phyloP scores from a whole-genome alignment of 140 eudicot genomes.

The Oenanthe javanica region DNA sequence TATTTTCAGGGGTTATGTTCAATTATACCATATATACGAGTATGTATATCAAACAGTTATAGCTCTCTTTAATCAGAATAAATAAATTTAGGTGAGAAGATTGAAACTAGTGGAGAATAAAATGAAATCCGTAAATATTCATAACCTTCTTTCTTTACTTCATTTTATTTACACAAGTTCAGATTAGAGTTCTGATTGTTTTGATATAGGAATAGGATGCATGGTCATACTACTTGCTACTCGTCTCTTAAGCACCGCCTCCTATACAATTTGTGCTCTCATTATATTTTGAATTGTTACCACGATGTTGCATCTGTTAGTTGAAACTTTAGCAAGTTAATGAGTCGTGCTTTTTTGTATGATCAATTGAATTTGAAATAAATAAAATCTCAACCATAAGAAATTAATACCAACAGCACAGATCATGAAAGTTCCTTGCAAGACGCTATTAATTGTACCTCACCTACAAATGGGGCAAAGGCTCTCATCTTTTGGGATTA shows the following conservation, averaged over 20 bases:
- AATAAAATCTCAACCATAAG: not conserved
- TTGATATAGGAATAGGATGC: not conserved
- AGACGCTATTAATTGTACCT: not conserved
- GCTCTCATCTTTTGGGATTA: not conserved
- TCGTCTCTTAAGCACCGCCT: not conserved
- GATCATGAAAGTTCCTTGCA: slow-evolving; percentile 2
- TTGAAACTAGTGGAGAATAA: not conserved
- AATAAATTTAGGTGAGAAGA: not conserved
- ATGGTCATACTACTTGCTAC: not conserved
- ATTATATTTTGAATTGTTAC: no score
- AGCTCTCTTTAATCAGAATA: not conserved
- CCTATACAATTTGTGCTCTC: not conserved
- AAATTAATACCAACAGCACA: not conserved
- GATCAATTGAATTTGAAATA: not conserved
- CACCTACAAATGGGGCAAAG: not conserved
- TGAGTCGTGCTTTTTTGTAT: not conserved
- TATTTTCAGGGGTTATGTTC: no score
- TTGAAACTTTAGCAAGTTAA: not conserved
- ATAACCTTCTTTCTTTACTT: not conserved
- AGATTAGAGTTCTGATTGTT: not conserved
- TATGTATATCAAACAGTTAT: not conserved
- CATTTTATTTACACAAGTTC: not conserved
- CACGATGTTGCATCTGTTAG: no score
- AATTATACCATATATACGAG: not conserved
- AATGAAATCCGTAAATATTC: not conserved